phyloP scores from a whole-genome alignment of 768 basidiomycete genomes.

The Dictyophora rubrovolvata region DNA sequence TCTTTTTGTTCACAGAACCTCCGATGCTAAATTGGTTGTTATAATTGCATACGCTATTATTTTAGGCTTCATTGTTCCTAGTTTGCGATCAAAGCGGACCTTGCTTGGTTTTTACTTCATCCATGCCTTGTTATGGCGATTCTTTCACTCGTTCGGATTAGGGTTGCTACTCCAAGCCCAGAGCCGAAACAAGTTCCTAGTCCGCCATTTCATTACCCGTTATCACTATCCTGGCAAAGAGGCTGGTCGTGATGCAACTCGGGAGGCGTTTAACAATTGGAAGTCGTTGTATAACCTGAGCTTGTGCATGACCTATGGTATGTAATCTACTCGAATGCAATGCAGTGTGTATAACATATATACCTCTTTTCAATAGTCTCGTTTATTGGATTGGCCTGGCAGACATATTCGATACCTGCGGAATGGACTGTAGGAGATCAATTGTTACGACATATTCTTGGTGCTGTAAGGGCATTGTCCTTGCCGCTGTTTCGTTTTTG shows the following conservation, averaged over 20 bases:
- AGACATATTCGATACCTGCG: constrained; percentile 71
- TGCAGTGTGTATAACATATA: not conserved
- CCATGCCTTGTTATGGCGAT: constrained; percentile 78
- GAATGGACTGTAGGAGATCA: constrained; percentile 86
- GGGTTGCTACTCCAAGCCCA: constrained; percentile 80
- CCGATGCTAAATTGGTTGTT: constrained; percentile 73
- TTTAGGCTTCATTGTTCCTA: constrained; percentile 45
- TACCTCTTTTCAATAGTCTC: constrained; percentile 46
- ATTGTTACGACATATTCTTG: constrained; percentile 80
- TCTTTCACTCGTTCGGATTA: constrained; percentile 81
- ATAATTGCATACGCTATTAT: constrained; percentile 58
- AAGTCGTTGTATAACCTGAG: constrained; percentile 87
- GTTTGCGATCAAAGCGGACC: constrained; percentile 33
- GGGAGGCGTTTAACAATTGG: constrained; percentile 94
- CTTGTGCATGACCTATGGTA: constrained; percentile 92
- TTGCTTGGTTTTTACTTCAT: constrained; percentile 61
- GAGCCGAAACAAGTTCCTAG: constrained; percentile 77
- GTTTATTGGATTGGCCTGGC: constrained; percentile 78
- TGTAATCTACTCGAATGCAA: constrained; percentile 14
- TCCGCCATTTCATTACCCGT: constrained; percentile 88
- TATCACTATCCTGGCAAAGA: constrained; percentile 78
- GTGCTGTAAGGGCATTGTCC: constrained; percentile 46
- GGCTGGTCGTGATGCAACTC: constrained; percentile 64
- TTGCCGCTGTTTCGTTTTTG: not conserved
- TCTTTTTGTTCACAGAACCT: constrained; percentile 43